These are phyloP conservation scores for Rickenella mellea DNA, from an alignment of 768 basidiomycete species.

Conservation along the genomic window DNA sequence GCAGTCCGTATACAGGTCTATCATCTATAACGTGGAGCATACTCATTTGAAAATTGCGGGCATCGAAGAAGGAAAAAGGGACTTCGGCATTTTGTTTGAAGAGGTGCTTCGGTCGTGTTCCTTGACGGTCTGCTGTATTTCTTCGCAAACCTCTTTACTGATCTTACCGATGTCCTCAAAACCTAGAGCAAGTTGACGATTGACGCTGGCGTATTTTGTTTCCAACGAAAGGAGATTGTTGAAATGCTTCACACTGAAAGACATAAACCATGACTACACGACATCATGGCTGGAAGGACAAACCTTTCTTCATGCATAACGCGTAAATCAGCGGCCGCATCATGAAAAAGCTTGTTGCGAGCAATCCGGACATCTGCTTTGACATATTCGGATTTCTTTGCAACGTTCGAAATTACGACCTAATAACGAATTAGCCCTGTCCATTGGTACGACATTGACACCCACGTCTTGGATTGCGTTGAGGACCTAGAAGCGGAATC, in stretches of 20 bases:
- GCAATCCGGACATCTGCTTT: conserved; percentile 34
- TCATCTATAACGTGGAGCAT: too few species aligned
- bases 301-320: conserved; percentile 38
- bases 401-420: conserved; percentile 40
- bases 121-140: conserved; percentile 30
- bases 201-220: conserved; percentile 37
- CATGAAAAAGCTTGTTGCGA: conserved; percentile 36
- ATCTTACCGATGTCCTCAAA: conserved; percentile 34
- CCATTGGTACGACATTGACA: not conserved
- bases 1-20: too few species aligned
- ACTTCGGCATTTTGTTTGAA: conserved; percentile 40
- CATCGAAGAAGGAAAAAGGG: conserved; percentile 24
- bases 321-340: conserved; percentile 33
- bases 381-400: conserved; percentile 37
- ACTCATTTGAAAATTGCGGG: not conserved
- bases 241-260: conserved; percentile 37
- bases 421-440: conserved; percentile 13
- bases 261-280: not conserved
- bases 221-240: conserved; percentile 47
- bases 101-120: conserved; percentile 40
- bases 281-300: conserved; percentile 6
- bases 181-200: conserved; percentile 27
- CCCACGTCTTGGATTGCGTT: conserved; percentile 39
- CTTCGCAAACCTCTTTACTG: conserved; percentile 24
- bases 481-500: conserved; percentile 28